Evolutionary conservation across 441 rosid genomes (phyloP), one percentile per base, ranked within the genome.

Genomic region (Adansonia grandidieri): DNA sequence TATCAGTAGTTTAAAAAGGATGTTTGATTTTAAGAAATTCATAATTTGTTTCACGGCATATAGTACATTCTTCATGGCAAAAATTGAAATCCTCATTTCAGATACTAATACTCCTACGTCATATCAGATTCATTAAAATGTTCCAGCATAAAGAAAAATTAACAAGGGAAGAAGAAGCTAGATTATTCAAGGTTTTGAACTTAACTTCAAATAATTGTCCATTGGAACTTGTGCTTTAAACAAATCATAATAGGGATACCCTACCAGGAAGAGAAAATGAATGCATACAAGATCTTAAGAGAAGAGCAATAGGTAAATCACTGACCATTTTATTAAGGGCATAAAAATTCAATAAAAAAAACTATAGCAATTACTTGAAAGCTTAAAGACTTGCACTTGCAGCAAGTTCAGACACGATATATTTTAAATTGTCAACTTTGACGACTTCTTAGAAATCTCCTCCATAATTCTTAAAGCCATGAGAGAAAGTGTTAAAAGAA

Each of bases 191-290:
- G 14, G 14, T 51, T 51, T 51, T 13, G 56, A 51, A 51, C 56
- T 51, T n/a, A 14, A 96, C 99, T 98, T 96, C 97, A 63, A 88
- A 81, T 72, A 89, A 77, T 53, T 71, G 85, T 72, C 98, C 99
- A 77, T 73, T 84, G 63, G 86, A 85, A 78, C 87, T 62, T 90
- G 88, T 79, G 89, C 86, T 87, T 91, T 92, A 78, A 89, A 85
- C 79, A 96, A 87, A 90, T 93, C 97, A 80, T 91, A 89, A 80
- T 82, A 89, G 76, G 93, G 96, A 86, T 82, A 83, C 78, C 95
- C 98, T 75, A 91, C 97, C 74, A 84, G 71, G 79, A 90, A 92
- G 82, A 81, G 74, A 78, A 91, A 87, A 79, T 54, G 78, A 42
- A 80, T 84, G 72, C 89, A 80, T 47, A 40, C 74, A 77, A 91